phyloP scores from a whole-genome alignment of 2,329 filamentous ascomycete species.

The Stylonectria norvegica region DNA sequence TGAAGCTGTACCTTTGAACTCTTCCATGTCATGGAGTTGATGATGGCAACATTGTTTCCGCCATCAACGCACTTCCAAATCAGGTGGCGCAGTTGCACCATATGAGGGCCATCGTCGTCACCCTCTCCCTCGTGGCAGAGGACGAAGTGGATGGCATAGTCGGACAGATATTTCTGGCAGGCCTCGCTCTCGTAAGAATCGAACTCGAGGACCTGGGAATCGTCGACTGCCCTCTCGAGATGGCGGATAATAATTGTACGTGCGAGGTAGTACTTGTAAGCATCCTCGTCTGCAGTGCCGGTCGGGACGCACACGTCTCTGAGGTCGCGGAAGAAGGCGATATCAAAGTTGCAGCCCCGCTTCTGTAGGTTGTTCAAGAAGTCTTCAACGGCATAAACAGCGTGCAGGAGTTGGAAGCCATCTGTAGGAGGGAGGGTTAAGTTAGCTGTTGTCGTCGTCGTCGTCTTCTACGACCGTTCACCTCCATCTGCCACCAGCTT shows the following conservation, averaged over 20 bases:
- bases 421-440: slow-evolving; percentile 31
- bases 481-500: no score
- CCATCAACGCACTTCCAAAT: slow-evolving; percentile 44
- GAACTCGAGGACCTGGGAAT: slow-evolving; percentile 40
- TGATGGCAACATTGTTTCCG: slow-evolving; percentile 60
- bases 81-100: slow-evolving; percentile 43
- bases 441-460: background rate
- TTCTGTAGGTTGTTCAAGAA: slow-evolving; percentile 59
- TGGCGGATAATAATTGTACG: slow-evolving; percentile 64
- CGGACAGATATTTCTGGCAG: slow-evolving; percentile 55
- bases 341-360: slow-evolving; percentile 66
- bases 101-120: slow-evolving; percentile 25
- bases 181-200: slow-evolving; percentile 42
- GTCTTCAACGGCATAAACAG: slow-evolving; percentile 63
- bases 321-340: slow-evolving; percentile 64
- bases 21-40: slow-evolving; percentile 60
- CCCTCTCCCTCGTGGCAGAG: slow-evolving; percentile 62
- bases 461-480: background rate
- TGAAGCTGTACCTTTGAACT: slow-evolving; percentile 55
- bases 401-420: slow-evolving; percentile 70
- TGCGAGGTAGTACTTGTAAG: slow-evolving; percentile 57
- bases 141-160: slow-evolving; percentile 60
- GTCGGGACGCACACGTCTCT: slow-evolving; percentile 53
- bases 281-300: slow-evolving; percentile 2
- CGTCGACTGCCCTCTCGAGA: slow-evolving; percentile 33